phyloP scores from a whole-genome alignment of 441 rosid species.

The Gossypium trilobum region DNA sequence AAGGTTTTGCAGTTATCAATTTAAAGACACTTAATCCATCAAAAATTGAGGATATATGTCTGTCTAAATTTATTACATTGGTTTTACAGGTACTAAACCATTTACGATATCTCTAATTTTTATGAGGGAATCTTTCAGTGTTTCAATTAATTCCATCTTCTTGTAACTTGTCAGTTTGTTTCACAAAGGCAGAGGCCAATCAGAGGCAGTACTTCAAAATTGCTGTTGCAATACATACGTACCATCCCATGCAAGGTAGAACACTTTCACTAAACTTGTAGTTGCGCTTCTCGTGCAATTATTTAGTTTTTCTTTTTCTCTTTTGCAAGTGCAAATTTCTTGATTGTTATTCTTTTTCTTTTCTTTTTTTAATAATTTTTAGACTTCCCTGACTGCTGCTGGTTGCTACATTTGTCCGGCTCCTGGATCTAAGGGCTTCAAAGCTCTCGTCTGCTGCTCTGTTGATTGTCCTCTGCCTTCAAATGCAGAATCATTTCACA shows the following conservation, averaged over 20 bases:
- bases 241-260: constrained; percentile 70
- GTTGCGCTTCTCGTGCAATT: constrained; percentile 17
- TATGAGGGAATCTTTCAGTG: neutral
- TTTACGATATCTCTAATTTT: constrained; percentile 1
- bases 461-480: constrained; percentile 50
- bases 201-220: constrained; percentile 62
- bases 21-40: constrained; percentile 52
- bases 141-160: constrained; percentile 19
- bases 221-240: constrained; percentile 58
- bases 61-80: constrained; percentile 54
- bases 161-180: constrained; percentile 46
- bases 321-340: neutral
- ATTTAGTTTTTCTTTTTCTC: neutral
- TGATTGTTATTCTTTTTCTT: neutral
- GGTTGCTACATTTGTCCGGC: constrained; percentile 91
- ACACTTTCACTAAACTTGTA: constrained; percentile 9
- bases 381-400: constrained; percentile 86
- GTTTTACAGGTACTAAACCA: constrained; percentile 54
- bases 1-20: constrained; percentile 71
- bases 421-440: constrained; percentile 75
- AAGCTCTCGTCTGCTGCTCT: constrained; percentile 72
- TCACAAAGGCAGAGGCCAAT: constrained; percentile 83
- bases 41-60: constrained; percentile 45
- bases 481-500: constrained; percentile 32
- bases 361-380: constrained; percentile 4